Evolutionary conservation across 164 flowering plant species (phyloP), one percentile per base, ranked within the genome.

Genomic region (Cinnamomum micranthum): DNA sequence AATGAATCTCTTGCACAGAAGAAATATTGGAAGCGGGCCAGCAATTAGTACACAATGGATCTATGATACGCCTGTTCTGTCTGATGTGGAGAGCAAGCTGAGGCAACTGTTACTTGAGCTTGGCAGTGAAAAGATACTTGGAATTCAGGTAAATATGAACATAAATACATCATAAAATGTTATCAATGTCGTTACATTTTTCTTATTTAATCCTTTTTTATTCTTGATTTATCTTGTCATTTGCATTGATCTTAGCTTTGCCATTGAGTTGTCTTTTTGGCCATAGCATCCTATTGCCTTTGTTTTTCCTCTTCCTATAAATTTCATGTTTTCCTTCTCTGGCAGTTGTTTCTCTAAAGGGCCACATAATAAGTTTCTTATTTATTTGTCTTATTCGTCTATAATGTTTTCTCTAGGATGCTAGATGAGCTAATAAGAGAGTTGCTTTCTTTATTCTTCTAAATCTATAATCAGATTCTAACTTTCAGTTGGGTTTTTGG

Each of bases 101-200:
- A 87, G 99, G 83, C 71, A 83, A 74, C 86, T 93, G 66, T 78
- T 95, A 60, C 73, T 88, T 79, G 86, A 88, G 82, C 80, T 93
- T 66, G 97, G 96, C 70, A 84, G 84, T 78, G 84, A 88, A 68
- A 93, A 88, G 83, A 87, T 95, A 78, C 97, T 95, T 71, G 99
- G 99, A 73, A 86, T 93, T 67, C 99, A 95, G 99, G 98, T 91
- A 74, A 31, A 12, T 73, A 47, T 73, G 65, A 50, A 52, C 47
- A 41, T 41, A 41, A 41, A 41, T 41, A 63, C 64, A 55, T 33
- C 13, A 58, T 33, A 25, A 52, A 17, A 25, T 19, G 24, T 15
- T 17, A 28, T 67, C 20, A 75, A 19, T 15, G 50, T 35, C 6
- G 33, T 66, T 35, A 19, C 31, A 23, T 9, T 50, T 50, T 14